These are phyloP conservation scores for Nymphaea colorata DNA, from an alignment of 164 flowering plant species.

Conservation along the genomic window DNA sequence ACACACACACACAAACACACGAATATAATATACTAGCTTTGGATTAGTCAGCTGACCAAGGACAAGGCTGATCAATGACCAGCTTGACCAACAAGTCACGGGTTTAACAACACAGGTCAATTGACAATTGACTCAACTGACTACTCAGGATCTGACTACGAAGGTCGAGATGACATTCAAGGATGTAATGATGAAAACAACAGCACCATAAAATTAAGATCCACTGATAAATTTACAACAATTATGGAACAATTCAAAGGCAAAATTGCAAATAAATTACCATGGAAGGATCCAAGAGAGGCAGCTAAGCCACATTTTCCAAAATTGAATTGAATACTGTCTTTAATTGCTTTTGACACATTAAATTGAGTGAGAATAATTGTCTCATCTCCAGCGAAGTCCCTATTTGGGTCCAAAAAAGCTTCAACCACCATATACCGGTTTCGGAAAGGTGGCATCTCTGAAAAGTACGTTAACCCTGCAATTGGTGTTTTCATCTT, in stretches of 20 bases:
- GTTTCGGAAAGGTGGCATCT: slow-evolving; percentile 77
- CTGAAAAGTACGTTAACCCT: background rate
- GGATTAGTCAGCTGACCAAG: too few species aligned
- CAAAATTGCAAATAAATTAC: slow-evolving; percentile 15
- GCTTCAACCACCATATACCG: slow-evolving; percentile 87
- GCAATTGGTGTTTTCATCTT: background rate
- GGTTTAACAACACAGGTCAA: too few species aligned
- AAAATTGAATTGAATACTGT: slow-evolving; percentile 66
- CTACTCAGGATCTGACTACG: too few species aligned
- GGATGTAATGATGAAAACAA: background rate
- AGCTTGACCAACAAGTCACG: too few species aligned
- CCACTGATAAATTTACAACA: background rate
- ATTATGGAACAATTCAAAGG: background rate
- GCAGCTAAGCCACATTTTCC: slow-evolving; percentile 95
- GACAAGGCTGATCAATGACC: too few species aligned
- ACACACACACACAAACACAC: too few species aligned
- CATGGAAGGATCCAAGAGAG: slow-evolving; percentile 59
- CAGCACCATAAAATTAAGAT: background rate
- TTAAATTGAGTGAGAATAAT: slow-evolving; percentile 47
- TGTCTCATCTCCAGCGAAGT: slow-evolving; percentile 37
- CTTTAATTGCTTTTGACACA: slow-evolving; percentile 63
- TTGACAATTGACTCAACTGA: too few species aligned
- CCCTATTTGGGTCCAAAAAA: slow-evolving; percentile 59
- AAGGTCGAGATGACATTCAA: background rate
- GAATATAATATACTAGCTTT: too few species aligned